Percentiles rank a stretch among this genome's conserved stretches.
Conservation (phyloP, 345 rosid species). For the Cardamine occulta region DNA sequence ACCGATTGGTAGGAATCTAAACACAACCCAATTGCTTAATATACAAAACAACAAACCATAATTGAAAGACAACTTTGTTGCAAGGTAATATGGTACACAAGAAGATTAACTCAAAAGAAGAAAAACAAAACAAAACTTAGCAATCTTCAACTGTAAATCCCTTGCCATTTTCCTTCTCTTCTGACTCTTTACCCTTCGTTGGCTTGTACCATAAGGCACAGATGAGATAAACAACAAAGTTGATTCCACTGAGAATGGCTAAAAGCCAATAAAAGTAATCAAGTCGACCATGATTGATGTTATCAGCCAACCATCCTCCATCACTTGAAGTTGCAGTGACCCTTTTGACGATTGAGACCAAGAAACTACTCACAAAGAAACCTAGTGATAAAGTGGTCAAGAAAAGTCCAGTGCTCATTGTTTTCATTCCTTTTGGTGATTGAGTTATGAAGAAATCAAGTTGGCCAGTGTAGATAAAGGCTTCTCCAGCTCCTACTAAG, state of each 20-base stretch:
- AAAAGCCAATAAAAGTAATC: conserved; percentile 59
- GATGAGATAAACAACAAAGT: conserved; percentile 45
- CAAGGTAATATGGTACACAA: conserved; percentile 22
- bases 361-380: conserved; percentile 63
- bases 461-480: conserved; percentile 69
- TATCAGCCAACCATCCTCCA: conserved; percentile 56
- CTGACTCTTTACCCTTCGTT: conserved; percentile 43
- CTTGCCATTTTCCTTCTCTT: conserved; percentile 37
- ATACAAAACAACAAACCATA: not conserved
- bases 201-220: conserved; percentile 53
- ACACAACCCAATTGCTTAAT: conserved; percentile 21
- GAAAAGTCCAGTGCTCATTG: conserved; percentile 74
- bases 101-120: not conserved
- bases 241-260: conserved; percentile 49
- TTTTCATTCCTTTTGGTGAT: conserved; percentile 71
- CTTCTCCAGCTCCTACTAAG: conserved; percentile 71
- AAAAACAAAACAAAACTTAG: conserved; percentile 18
- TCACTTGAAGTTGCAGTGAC: conserved; percentile 40
- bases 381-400: conserved; percentile 66
- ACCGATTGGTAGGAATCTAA: conserved; percentile 8
- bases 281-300: conserved; percentile 56
- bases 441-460: conserved; percentile 76
- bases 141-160: conserved; percentile 42
- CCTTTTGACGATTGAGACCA: conserved; percentile 54
- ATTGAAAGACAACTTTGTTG: conserved; percentile 10